Percentiles rank a stretch among this genome's conserved stretches.
phyloP scores from a whole-genome alignment of 805 yeast genomes.

The Lipomyces yamadae region DNA sequence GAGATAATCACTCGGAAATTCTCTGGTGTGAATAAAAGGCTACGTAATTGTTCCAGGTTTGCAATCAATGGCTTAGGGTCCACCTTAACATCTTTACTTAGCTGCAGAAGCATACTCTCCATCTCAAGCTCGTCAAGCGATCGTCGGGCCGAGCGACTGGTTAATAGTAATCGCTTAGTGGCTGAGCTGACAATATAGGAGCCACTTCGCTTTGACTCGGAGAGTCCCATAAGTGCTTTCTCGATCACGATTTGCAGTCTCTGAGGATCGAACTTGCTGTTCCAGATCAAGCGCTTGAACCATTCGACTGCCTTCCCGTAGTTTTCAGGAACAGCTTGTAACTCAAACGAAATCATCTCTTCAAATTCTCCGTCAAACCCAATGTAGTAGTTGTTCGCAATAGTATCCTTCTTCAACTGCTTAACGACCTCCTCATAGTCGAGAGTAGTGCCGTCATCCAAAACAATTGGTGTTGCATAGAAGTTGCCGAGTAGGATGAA shows the following conservation, averaged over 20 bases:
- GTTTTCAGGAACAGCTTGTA: slow-evolving; percentile 65
- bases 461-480: slow-evolving; percentile 71
- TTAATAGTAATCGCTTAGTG: slow-evolving; percentile 57
- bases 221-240: slow-evolving; percentile 60
- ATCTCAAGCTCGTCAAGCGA: slow-evolving; percentile 66
- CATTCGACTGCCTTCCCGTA: slow-evolving; percentile 76
- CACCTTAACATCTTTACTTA: slow-evolving; percentile 52
- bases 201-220: slow-evolving; percentile 69
- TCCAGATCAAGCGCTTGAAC: slow-evolving; percentile 68
- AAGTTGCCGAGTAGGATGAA: slow-evolving; percentile 66
- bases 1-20: slow-evolving; percentile 70
- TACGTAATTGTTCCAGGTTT: slow-evolving; percentile 50
- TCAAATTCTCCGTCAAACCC: slow-evolving; percentile 65
- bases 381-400: slow-evolving; percentile 57
- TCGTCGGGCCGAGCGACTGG: slow-evolving; percentile 63
- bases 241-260: slow-evolving; percentile 71
- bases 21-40: slow-evolving; percentile 55
- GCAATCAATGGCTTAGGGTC: slow-evolving; percentile 55
- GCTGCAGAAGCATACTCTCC: slow-evolving; percentile 59
- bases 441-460: slow-evolving; percentile 62
- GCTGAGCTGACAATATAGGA: slow-evolving; percentile 67
- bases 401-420: slow-evolving; percentile 71
- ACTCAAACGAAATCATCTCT: slow-evolving; percentile 66
- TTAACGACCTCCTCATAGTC: slow-evolving; percentile 80
- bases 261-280: slow-evolving; percentile 70